Evolutionary conservation across 768 basidiomycete genomes (phyloP), one percentile per base, ranked within the genome.

Genomic region (Trametes villosa): DNA sequence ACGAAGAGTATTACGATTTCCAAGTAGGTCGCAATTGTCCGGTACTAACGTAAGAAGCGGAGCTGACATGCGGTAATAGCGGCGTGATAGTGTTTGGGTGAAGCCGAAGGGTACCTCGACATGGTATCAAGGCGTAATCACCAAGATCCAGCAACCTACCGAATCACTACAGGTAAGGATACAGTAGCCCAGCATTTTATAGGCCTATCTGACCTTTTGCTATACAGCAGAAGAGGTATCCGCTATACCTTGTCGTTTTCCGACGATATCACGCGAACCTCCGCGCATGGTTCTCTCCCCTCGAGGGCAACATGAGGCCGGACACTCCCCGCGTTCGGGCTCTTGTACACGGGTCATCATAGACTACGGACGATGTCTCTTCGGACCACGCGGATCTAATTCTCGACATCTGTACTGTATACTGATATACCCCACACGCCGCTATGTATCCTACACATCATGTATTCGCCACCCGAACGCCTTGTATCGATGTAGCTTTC

Each of bases 291-390:
- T 68, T 73, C 34, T 67, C 71, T 17, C 70, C 71, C 4, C 52
- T 71, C 53, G 63, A 71, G 36, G 73, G 73, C 29, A 69, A 64
- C 49, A 68, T 74, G 53, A 71, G 67, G 53, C 73, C 69, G 3
- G 71, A 74, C 40, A 72, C 72, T 20, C 57, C 62, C 18, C 57
- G 56, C 42, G 63, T 69, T 11, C 69, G 72, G 42, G 57, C 44
- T 22, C 58, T 70, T 36, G 15, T 59, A 44, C 55, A 47, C 24
- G 22, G 27, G 5, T 52, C 60, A 9, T 46, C 48, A 61, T 72
- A 63, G 51, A 17, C 31, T 48, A 48, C 24, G 38, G 24, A 26
- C 48, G 33, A 8, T 22, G 56, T 52, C 12, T 54, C 53, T 13
- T 44, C 41, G 54, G 57, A 22, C n/a, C 26, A n/a, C n/a, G n/a